Conservation (phyloP, 768 basidiomycete species). For the Psilocybe azurescens region DNA sequence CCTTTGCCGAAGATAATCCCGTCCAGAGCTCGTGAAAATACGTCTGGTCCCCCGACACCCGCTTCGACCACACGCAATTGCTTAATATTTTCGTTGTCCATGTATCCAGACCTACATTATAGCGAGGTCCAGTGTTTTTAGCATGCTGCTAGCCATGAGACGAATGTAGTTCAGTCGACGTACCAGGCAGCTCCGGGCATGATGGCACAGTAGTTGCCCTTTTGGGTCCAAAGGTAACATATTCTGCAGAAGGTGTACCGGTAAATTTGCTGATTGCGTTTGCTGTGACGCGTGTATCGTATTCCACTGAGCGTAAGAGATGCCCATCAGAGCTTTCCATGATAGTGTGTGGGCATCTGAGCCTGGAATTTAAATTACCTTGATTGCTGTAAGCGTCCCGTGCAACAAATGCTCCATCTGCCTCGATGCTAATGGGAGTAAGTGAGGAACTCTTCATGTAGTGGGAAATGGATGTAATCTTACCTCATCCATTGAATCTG, state of each 20-base stretch:
- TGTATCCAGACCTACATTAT: not conserved
- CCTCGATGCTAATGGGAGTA: not conserved
- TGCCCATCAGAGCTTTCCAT: not conserved
- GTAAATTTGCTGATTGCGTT: not conserved
- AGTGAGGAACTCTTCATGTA: not conserved
- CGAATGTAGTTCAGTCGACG: not conserved
- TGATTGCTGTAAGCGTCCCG: not conserved
- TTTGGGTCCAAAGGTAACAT: slow-evolving; percentile 13
- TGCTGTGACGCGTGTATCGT: not conserved
- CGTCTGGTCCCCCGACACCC: not conserved
- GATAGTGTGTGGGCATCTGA: not conserved
- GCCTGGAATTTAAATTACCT: not conserved
- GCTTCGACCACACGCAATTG: not conserved
- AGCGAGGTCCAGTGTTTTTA: too few relatives aligned
- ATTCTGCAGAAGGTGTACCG: not conserved
- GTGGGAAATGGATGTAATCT: not conserved
- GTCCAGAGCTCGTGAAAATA: not conserved
- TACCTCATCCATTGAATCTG: slow-evolving; percentile 8
- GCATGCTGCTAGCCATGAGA: too few relatives aligned
- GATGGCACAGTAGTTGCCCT: not conserved
- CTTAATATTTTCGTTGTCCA: not conserved
- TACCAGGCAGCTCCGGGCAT: not conserved
- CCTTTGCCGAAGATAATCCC: slow-evolving; percentile 10
- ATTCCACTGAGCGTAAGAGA: slow-evolving; percentile 2
- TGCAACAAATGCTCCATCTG: slow-evolving; percentile 7